These are phyloP conservation scores for Citrullus mucosospermus DNA, from an alignment of 306 rosid genomes.

Conservation along the genomic window DNA sequence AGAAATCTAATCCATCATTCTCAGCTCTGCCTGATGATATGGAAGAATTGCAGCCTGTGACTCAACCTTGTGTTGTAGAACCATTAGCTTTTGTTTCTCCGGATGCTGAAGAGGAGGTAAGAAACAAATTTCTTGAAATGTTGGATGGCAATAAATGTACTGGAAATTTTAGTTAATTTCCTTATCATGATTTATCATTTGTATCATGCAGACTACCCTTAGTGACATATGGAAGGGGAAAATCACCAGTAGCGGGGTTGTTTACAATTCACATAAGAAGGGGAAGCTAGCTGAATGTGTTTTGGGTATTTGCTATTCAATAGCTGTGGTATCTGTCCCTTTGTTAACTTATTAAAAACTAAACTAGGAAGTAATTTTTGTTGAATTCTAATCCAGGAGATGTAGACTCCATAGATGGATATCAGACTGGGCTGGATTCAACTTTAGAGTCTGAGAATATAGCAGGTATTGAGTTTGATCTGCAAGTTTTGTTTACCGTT, in stretches of 20 bases:
- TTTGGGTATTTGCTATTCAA: slow-evolving; percentile 20
- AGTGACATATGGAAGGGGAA: slow-evolving; percentile 43
- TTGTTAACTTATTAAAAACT: neutral
- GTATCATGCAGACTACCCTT: slow-evolving; percentile 23
- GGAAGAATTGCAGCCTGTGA: slow-evolving; percentile 28
- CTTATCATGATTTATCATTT: neutral
- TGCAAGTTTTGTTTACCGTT: neutral
- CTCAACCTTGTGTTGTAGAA: slow-evolving; percentile 21
- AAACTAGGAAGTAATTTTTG: neutral
- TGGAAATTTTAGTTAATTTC: neutral
- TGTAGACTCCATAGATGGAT: slow-evolving; percentile 16
- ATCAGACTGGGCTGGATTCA: slow-evolving; percentile 13
- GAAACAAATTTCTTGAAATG: neutral
- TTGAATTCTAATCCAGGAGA: slow-evolving; percentile 22
- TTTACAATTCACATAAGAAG: slow-evolving; percentile 20
- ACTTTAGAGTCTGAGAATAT: neutral
- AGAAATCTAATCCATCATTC: slow-evolving; percentile 22
- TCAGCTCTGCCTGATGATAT: slow-evolving; percentile 25
- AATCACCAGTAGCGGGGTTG: slow-evolving; percentile 33
- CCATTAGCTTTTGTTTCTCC: slow-evolving; percentile 55
- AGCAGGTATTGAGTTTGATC: neutral
- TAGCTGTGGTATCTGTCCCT: neutral
- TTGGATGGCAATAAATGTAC: neutral
- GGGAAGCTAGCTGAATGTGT: slow-evolving; percentile 23
- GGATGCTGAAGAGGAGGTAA: slow-evolving; percentile 39